phyloP scores from a whole-genome alignment of 768 basidiomycete species.

The Tulasnella sp. region DNA sequence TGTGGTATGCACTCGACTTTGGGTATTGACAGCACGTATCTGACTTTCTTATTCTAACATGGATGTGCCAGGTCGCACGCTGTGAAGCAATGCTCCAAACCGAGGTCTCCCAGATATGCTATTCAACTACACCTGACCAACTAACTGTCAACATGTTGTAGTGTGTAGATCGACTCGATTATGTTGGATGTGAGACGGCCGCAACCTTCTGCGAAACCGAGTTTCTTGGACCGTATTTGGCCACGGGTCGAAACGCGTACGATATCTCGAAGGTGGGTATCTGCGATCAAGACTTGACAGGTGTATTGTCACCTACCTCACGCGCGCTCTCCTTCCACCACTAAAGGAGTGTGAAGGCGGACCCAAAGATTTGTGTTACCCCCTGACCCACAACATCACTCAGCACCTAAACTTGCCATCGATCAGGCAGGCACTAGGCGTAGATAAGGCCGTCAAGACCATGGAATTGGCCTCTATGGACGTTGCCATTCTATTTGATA shows the following conservation, averaged over 20 bases:
- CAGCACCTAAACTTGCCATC: conserved; percentile 45
- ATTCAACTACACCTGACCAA: too few species aligned
- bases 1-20: conserved; percentile 1
- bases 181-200: conserved; percentile 55
- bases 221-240: conserved; percentile 35
- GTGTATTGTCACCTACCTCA: too few species aligned
- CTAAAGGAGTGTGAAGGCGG: conserved; percentile 45
- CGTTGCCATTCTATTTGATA: conserved; percentile 42
- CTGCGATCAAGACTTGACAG: too few species aligned
- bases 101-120: too few species aligned
- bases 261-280: conserved; percentile 8
- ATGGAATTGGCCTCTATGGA: conserved; percentile 47
- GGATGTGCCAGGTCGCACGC: conserved; percentile 63
- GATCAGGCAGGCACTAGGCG: conserved; percentile 49
- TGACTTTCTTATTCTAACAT: too few species aligned
- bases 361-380: conserved; percentile 51
- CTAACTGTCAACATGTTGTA: too few species aligned
- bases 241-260: conserved; percentile 31
- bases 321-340: too few species aligned
- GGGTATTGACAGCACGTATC: too few species aligned
- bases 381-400: conserved; percentile 34
- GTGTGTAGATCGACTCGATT: conserved; percentile 58
- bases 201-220: conserved; percentile 51
- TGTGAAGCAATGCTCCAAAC: conserved; percentile 47
- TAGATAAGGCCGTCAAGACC: conserved; percentile 36